Evolutionary conservation across 2,329 filamentous ascomycete species (phyloP).

Genomic region (Aspergillus fructus): DNA sequence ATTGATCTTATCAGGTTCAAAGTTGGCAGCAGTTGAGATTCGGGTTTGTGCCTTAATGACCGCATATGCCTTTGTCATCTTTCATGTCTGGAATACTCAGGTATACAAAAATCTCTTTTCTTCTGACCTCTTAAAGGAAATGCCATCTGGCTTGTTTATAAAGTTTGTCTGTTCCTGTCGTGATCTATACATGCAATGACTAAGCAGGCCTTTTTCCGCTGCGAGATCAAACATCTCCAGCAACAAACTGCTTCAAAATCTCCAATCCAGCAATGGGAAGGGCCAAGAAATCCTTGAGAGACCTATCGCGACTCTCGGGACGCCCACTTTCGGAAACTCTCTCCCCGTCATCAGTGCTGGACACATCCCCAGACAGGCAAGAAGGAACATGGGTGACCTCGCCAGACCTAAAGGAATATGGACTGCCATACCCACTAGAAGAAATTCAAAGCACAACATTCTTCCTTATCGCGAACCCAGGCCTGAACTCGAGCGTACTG

Average conservation of each 20-base stretch:
- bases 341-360: slow-evolving; percentile 23
- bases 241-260: neutral
- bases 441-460: slow-evolving; percentile 52
- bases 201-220: neutral
- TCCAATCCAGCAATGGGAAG: slow-evolving; percentile 17
- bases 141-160: too few species aligned
- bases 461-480: slow-evolving; percentile 52
- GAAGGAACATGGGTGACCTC: slow-evolving; percentile 34
- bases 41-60: neutral
- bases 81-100: neutral
- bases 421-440: slow-evolving; percentile 26
- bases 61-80: neutral
- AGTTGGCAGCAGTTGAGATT: too few species aligned
- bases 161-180: neutral
- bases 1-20: neutral
- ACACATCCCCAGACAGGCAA: slow-evolving; percentile 11
- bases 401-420: slow-evolving; percentile 26
- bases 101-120: neutral
- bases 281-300: slow-evolving; percentile 21
- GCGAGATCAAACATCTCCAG: neutral
- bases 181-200: neutral
- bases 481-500: slow-evolving; percentile 58
- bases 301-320: slow-evolving; percentile 25
- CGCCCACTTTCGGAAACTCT: slow-evolving; percentile 31
- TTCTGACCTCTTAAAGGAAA: too few species aligned